Percentiles rank a stretch among this genome's conserved stretches.
Conservation (phyloP, 139 green algal species). For the Deuterostichococcus epilithicus region DNA sequence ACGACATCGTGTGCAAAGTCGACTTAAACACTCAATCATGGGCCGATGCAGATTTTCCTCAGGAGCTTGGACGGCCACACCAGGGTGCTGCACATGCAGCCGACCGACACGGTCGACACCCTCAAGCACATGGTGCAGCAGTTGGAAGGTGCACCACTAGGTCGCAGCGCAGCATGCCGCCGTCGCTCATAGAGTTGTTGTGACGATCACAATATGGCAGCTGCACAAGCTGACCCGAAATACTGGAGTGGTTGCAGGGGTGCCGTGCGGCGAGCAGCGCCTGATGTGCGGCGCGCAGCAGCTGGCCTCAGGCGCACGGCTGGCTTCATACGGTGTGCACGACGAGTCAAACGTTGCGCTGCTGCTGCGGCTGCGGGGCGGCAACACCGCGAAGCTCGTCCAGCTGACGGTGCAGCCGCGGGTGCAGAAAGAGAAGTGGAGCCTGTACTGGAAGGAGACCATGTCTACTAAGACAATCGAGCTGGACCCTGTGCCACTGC, state of each 20-base stretch:
- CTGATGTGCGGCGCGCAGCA: background rate
- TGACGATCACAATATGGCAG: no score
- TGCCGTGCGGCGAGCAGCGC: background rate
- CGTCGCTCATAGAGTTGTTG: no score
- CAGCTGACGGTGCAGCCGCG: conserved; percentile 56
- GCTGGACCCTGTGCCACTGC: background rate
- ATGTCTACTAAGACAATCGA: conserved; percentile 48
- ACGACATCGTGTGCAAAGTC: no score
- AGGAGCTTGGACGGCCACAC: background rate
- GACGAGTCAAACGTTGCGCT: background rate
- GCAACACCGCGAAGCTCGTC: conserved; percentile 13
- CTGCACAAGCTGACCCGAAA: no score
- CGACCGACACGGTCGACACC: background rate
- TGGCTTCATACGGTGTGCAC: background rate
- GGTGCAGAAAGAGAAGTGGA: conserved; percentile 71
- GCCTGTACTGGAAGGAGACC: conserved; percentile 81
- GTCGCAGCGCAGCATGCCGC: background rate
- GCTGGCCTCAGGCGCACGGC: background rate
- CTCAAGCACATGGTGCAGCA: background rate
- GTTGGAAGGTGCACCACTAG: background rate
- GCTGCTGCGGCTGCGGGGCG: conserved; percentile 34
- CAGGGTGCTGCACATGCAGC: background rate
- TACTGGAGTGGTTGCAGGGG: background rate
- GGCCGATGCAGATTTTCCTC: background rate
- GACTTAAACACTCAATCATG: no score